These are phyloP conservation scores for Melanogaster broomeanus DNA, from an alignment of 768 basidiomycete genomes.

Conservation along the genomic window DNA sequence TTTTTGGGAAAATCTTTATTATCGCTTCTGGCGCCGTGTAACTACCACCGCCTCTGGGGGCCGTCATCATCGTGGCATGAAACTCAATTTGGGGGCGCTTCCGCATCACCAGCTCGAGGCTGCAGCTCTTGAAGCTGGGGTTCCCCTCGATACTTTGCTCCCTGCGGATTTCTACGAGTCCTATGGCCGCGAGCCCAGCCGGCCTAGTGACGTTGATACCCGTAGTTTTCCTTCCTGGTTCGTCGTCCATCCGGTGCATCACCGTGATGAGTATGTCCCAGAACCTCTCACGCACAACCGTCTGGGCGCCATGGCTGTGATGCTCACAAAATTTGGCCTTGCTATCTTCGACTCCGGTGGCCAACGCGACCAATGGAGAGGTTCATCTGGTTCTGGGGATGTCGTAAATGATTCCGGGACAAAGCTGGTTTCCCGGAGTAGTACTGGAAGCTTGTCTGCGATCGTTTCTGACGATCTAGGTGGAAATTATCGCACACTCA, in stretches of 20 bases:
- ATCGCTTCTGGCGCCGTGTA: slow-evolving; percentile 3
- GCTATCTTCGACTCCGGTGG: slow-evolving; percentile 35
- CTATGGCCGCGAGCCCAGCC: slow-evolving; percentile 4
- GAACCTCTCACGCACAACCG: slow-evolving; percentile 55
- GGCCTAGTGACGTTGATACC: neutral
- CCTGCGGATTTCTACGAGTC: slow-evolving; percentile 38
- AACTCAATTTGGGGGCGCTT: slow-evolving; percentile 65
- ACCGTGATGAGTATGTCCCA: slow-evolving; percentile 3
- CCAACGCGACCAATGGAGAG: neutral
- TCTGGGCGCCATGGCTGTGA: slow-evolving; percentile 55
- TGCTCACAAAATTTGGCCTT: slow-evolving; percentile 54
- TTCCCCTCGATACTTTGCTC: slow-evolving; percentile 53
- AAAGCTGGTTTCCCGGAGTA: neutral
- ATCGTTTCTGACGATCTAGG: slow-evolving; percentile 5
- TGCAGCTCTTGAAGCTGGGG: slow-evolving; percentile 69
- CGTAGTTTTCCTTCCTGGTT: slow-evolving; percentile 17
- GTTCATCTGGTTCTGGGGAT: neutral
- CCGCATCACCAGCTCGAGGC: slow-evolving; percentile 54
- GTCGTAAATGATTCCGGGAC: neutral
- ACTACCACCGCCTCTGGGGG: neutral
- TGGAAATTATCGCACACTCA: slow-evolving; percentile 17
- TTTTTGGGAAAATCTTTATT: slow-evolving; percentile 10
- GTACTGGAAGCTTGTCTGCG: slow-evolving; percentile 10
- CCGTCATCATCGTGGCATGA: slow-evolving; percentile 45
- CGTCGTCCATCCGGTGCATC: slow-evolving; percentile 20